Evolutionary conservation across 2,329 filamentous ascomycete genomes (phyloP).

Genomic region (Dactylellina drechsleri): DNA sequence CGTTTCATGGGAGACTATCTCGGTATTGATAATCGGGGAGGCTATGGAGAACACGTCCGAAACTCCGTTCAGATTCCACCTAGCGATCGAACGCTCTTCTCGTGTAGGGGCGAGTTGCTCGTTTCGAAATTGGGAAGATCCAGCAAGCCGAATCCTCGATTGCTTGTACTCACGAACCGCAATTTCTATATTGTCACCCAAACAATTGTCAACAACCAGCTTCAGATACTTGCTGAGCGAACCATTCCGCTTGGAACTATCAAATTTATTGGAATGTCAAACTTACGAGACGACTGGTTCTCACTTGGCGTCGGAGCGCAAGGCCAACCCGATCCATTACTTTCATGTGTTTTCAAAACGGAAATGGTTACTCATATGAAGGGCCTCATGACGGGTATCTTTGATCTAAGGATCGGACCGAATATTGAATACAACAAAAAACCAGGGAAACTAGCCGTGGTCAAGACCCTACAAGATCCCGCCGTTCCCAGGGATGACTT

Average conservation of each 20-base stretch:
- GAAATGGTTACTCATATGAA: conserved; percentile 95
- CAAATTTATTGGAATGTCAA: conserved; percentile 85
- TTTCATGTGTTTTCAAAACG: conserved; percentile 95
- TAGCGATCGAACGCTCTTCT: conserved; percentile 86
- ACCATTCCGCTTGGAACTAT: conserved; percentile 85
- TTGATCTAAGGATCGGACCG: conserved; percentile 84
- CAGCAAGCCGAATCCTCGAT: conserved; percentile 88
- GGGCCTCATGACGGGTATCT: conserved; percentile 77
- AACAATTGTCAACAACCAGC: conserved; percentile 80
- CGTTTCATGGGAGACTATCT: conserved; percentile 77
- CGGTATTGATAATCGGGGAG: conserved; percentile 82
- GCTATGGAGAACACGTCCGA: conserved; percentile 90
- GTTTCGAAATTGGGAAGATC: conserved; percentile 96
- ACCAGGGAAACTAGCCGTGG: conserved; percentile 85
- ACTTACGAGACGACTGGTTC: conserved; percentile 94
- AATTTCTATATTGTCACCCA: conserved; percentile 92
- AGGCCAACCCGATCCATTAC: conserved; percentile 89
- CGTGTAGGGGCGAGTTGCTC: conserved; percentile 86
- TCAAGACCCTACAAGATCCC: conserved; percentile 92
- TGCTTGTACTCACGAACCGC: conserved; percentile 82
- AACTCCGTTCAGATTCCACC: conserved; percentile 79
- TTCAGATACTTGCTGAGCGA: conserved; percentile 82
- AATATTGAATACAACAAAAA: conserved; percentile 97
- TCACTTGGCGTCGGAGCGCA: conserved; percentile 87
- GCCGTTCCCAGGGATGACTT: conserved; percentile 76